Base-by-base conservation (phyloP, 2,329 filamentous ascomycete species). In the Diaporthe caulivora region DNA sequence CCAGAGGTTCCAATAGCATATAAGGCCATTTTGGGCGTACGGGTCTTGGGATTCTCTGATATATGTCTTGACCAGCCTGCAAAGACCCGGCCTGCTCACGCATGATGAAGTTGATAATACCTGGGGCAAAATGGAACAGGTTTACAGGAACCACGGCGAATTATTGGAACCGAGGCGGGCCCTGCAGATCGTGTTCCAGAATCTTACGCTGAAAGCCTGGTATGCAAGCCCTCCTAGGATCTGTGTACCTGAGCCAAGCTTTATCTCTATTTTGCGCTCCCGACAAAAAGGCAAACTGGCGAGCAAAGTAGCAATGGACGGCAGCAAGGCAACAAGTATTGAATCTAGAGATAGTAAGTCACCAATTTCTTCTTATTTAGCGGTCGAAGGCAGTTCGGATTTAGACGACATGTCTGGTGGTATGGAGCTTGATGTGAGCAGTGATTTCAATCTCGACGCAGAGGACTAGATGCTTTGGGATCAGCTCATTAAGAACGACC, bases 161-260 rank as follows among this genome's bases (percentile, higher is more conserved):
- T 76, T 82, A 31, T 58, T 80, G 13, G 74, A 78, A 4, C 74
- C 77, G 2, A 79, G 76, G 71, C 76, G 78, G 4, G 77, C 79
- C 6, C 74, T 83, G 31, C 75, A 81, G 70, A 72, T 78, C 3
- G 78, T 79, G 1, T 78, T 82, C 72, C 74, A 79, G 29, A 76
- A 77, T 1, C 76, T 82, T 18, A 79, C 81, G 18, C 57, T 83
- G 24, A 82, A 81, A 62, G 81, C 80, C 2, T 83, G 81, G 82
- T 76, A 79, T 31, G 75, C 75, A 4, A 75, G 75, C 21, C 75
- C 72, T 13, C 74, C 71, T 21, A 71, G 73, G 6, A 42, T 26
- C 4, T 31, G 18, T 11, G 58, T 29, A 2, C 42, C 72, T 4
- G 78, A 78, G 51, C 78, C 80, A 3, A 29, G 29, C 6, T 80